Conservation (phyloP, 495 filamentous ascomycete genomes). For the Penicillium roqueforti region DNA sequence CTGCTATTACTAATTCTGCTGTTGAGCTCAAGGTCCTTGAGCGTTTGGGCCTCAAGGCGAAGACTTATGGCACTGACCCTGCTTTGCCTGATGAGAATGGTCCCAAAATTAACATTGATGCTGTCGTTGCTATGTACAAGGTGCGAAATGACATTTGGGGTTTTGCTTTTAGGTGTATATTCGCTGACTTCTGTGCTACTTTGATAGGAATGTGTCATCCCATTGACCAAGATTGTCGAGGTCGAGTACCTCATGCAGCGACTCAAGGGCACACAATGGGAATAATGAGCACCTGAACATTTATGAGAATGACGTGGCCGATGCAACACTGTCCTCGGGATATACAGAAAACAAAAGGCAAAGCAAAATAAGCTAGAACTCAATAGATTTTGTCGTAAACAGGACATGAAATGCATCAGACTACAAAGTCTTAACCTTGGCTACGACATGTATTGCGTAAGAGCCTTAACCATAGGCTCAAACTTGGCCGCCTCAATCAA, state of each 20-base stretch:
- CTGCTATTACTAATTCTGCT: conserved; percentile 81
- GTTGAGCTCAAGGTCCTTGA: conserved; percentile 93
- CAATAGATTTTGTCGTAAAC: conserved; percentile 25
- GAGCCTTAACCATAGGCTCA: conserved; percentile 62
- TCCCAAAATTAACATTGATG: conserved; percentile 85
- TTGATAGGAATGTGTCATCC: conserved; percentile 84
- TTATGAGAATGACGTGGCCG: conserved; percentile 4
- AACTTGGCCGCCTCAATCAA: conserved; percentile 69
- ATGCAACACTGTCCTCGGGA: background rate
- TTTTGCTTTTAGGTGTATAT: background rate
- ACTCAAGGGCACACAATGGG: conserved; percentile 65
- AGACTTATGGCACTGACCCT: conserved; percentile 92
- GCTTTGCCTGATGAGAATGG: conserved; percentile 52
- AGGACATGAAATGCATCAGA: conserved; percentile 23
- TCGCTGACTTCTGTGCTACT: conserved; percentile 19
- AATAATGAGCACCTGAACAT: conserved; percentile 31
- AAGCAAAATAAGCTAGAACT: conserved; percentile 13
- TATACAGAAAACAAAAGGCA: conserved; percentile 4
- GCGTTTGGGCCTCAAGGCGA: conserved; percentile 82
- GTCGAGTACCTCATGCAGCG: conserved; percentile 97
- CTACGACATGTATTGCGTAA: conserved; percentile 63
- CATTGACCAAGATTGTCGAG: conserved; percentile 94
- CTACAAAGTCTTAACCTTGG: conserved; percentile 13
- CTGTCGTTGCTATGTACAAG: conserved; percentile 92
- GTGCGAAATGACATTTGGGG: conserved; percentile 33